phyloP scores from a whole-genome alignment of 352 stramenopile genomes.

The Phytophthora litchii region DNA sequence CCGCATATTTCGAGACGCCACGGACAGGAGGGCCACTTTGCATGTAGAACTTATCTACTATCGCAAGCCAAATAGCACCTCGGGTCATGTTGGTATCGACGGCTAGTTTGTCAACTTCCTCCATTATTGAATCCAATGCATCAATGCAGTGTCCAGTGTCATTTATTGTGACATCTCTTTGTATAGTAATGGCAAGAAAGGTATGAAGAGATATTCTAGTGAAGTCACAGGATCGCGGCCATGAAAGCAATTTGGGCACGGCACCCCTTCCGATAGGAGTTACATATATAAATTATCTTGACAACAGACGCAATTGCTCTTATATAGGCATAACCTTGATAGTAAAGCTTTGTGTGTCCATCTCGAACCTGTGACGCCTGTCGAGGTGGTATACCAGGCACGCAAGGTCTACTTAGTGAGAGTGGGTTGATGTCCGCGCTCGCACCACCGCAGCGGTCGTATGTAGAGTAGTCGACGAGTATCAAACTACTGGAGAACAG shows the following conservation, averaged over 20 bases:
- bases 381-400: too few species aligned
- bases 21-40: conserved; percentile 1
- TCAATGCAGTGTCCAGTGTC: background rate
- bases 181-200: background rate
- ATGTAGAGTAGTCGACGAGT: too few species aligned
- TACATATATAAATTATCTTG: conserved; percentile 10
- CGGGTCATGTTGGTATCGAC: conserved; percentile 6
- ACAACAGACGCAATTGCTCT: background rate
- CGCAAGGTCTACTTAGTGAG: too few species aligned
- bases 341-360: conserved; percentile 5
- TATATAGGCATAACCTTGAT: background rate
- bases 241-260: conserved; percentile 1
- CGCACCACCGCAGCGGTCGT: too few species aligned
- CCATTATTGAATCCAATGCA: background rate
- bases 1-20: conserved; percentile 3
- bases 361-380: background rate
- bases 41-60: conserved; percentile 6
- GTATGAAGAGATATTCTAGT: background rate
- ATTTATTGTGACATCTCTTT: too few species aligned
- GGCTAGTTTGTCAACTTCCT: conserved; percentile 4
- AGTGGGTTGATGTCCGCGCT: too few species aligned
- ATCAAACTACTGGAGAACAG: too few species aligned
- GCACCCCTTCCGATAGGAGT: background rate
- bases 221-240: background rate
- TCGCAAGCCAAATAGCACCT: background rate